Conservation (phyloP, 202 grass and related monocot genomes). For the Hordeum pubiflorum region DNA sequence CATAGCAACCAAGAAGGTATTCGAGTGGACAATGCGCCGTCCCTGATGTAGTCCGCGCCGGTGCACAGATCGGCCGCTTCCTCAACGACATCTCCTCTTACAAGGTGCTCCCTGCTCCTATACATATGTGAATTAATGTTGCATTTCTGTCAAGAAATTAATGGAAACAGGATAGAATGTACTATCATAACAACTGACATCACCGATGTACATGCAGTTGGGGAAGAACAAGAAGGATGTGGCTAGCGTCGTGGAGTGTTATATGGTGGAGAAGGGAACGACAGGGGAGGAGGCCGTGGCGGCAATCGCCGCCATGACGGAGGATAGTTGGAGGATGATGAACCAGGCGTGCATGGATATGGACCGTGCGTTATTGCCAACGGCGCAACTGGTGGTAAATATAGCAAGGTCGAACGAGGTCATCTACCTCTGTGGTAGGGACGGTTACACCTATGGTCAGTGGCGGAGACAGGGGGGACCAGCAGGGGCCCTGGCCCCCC, state of each 20-base stretch:
- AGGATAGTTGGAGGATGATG: neutral
- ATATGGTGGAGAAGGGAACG: neutral
- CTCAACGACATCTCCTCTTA: neutral
- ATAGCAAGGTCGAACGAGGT: constrained; percentile 8
- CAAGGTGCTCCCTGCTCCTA: neutral
- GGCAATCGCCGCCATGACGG: neutral
- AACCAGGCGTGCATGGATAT: neutral
- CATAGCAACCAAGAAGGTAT: too few species aligned
- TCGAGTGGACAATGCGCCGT: neutral
- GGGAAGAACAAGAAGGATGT: neutral
- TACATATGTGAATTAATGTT: too few species aligned
- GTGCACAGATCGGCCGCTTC: neutral
- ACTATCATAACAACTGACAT: neutral
- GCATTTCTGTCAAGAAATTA: too few species aligned
- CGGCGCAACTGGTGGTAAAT: neutral
- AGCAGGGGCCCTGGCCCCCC: too few species aligned
- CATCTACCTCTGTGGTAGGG: constrained; percentile 17
- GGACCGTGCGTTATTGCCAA: neutral
- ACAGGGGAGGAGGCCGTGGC: neutral
- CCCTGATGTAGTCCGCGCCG: neutral
- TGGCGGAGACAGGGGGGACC: too few species aligned
- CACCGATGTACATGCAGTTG: neutral
- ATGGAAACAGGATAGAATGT: too few species aligned
- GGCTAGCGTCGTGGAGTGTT: neutral
- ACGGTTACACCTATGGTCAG: constrained; percentile 11